phyloP scores from a whole-genome alignment of 805 yeast genomes.

The Candida sithepensis region DNA sequence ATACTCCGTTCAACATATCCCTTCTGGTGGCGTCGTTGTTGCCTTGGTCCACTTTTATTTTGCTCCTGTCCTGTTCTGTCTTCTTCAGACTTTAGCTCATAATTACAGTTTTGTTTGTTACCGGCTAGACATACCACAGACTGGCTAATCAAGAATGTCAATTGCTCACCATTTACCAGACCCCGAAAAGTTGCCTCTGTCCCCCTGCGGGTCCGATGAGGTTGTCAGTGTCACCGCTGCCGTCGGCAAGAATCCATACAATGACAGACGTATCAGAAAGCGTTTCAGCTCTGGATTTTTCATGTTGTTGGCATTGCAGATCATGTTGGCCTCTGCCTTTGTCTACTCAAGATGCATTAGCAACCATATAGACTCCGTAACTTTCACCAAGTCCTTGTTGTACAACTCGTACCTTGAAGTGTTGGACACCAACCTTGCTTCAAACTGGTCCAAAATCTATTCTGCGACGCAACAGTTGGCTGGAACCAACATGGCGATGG shows the following conservation, averaged over 20 bases:
- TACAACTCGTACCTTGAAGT: constrained; percentile 19
- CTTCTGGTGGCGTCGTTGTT: no score
- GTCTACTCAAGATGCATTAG: not conserved
- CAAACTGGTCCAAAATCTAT: constrained; percentile 51
- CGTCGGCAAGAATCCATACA: no score
- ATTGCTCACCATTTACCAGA: not conserved
- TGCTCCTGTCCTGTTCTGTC: no score
- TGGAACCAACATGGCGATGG: constrained; percentile 46
- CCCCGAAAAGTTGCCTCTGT: not conserved
- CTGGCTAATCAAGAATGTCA: not conserved
- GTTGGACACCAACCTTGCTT: constrained; percentile 37
- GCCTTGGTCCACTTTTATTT: no score
- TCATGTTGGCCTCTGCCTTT: not conserved
- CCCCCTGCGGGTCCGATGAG: no score
- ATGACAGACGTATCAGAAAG: no score
- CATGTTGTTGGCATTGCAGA: no score
- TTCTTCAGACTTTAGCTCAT: no score
- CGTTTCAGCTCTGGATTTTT: not conserved
- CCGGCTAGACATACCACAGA: not conserved
- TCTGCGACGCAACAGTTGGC: constrained; percentile 57
- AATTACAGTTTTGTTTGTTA: not conserved
- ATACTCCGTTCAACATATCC: no score
- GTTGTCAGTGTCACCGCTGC: no score
- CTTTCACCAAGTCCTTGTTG: constrained; percentile 6
- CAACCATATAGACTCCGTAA: not conserved